Evolutionary conservation across 495 filamentous ascomycete genomes (phyloP), one percentile per base, ranked within the genome.

Genomic region (Aspergillus baeticus): DNA sequence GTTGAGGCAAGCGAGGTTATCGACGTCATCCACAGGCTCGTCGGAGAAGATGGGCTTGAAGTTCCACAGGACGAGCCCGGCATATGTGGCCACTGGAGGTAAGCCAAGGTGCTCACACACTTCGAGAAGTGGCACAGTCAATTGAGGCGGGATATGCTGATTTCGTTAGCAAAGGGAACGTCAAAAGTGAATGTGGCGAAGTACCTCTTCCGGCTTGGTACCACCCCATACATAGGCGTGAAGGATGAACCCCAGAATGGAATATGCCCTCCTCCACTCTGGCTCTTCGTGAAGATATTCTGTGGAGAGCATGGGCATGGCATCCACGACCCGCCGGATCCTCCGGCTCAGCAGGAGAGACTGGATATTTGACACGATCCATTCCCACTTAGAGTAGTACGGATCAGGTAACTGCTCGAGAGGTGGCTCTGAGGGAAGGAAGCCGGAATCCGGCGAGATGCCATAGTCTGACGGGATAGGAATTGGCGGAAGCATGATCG

Each of bases 161-260:
- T 18, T 11, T 33, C 21, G 10, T 46, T 38, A 39, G 34, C 37
- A 29, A 29, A 31, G 50, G 8, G 23, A 22, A 17, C 3, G 21
- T 21, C 13, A 21, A 23, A 11, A 14, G n/a, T 3, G 20, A 43
- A 18, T 15, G 10, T 31, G 35, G 15, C 26, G 6, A 63, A 76
- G 23, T 74, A 90, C 88, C 70, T 91, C 87, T 69, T 79, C 81
- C 41, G 95, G 93, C 60, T 76, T 82, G 58, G 92, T 84, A 68
- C 91, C 92, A 63, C 91, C 88, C 94, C 94, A 99, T 63, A 97
- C 90, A 73, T 96, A 98, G 55, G 85, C 87, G 74, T 98, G 93
- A 22, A 91, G 77, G 62, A 97, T 88, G 68, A 96, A 96, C 17
- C 83, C 87, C 51, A 98, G 81, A 35, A 96, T 77, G 48, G 87